Evolutionary conservation across 2,329 filamentous ascomycete species (phyloP).

Genomic region (Rhinocladiella mackenziei): DNA sequence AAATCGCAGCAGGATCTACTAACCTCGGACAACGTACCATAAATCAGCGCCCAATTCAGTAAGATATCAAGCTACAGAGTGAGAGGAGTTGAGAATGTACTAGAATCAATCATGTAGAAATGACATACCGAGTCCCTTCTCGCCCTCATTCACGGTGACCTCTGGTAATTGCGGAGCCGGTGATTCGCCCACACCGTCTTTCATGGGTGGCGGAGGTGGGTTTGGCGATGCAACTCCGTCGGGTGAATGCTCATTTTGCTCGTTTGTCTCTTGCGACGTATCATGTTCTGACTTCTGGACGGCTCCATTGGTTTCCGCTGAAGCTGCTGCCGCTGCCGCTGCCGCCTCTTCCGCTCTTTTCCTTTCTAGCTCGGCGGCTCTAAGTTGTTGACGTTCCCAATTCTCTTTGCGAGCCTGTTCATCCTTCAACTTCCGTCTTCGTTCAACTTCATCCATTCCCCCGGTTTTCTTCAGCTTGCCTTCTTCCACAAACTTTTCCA

Average conservation of each 20-base stretch:
- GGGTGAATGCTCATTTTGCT: slow-evolving; percentile 15
- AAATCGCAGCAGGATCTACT: not conserved
- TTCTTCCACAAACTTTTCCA: slow-evolving; percentile 79
- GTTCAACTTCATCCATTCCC: slow-evolving; percentile 89
- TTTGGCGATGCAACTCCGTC: slow-evolving; percentile 11
- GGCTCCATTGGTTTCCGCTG: slow-evolving; percentile 10
- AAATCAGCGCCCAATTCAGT: slow-evolving; percentile 8
- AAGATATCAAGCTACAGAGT: not conserved
- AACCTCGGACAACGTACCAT: slow-evolving; percentile 4
- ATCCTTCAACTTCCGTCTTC: slow-evolving; percentile 77
- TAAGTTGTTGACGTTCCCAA: slow-evolving; percentile 51
- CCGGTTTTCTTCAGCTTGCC: slow-evolving; percentile 94
- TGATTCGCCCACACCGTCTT: slow-evolving; percentile 7
- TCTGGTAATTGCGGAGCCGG: slow-evolving; percentile 32
- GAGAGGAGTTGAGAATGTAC: not conserved
- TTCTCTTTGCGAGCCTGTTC: slow-evolving; percentile 78
- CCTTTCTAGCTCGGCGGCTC: slow-evolving; percentile 48
- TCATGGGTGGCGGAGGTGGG: slow-evolving; percentile 1
- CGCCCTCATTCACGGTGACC: slow-evolving; percentile 78
- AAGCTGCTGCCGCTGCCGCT: slow-evolving; percentile 16
- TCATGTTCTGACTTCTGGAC: slow-evolving; percentile 13
- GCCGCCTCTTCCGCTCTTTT: slow-evolving; percentile 28
- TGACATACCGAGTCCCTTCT: slow-evolving; percentile 54
- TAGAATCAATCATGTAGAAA: slow-evolving; percentile 19
- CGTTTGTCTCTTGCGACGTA: slow-evolving; percentile 17